Conservation (phyloP, 768 basidiomycete species). For the Russula compacta region DNA sequence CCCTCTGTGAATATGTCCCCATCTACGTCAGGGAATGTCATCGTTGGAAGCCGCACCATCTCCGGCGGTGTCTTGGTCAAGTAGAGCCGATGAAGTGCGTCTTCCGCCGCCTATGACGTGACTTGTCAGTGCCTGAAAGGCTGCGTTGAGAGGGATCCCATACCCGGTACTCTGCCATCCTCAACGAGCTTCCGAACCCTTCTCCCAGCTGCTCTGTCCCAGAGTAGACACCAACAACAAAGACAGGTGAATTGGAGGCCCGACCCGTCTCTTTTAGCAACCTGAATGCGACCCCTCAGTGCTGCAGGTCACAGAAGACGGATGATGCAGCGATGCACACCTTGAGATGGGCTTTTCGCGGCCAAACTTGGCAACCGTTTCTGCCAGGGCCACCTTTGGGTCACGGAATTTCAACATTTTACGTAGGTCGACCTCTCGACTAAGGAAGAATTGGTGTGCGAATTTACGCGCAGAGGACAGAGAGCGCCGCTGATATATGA, state of each 20-base stretch:
- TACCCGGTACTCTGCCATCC: conserved; percentile 93
- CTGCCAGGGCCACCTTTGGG: conserved; percentile 67
- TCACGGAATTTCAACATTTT: conserved; percentile 73
- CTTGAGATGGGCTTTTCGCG: conserved; percentile 61
- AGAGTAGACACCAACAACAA: conserved; percentile 91
- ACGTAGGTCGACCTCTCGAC: conserved; percentile 73
- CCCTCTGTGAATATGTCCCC: conserved; percentile 46
- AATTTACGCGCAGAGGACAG: conserved; percentile 82
- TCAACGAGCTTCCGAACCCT: conserved; percentile 85
- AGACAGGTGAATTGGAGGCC: conserved; percentile 81
- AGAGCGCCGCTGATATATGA: conserved; percentile 83
- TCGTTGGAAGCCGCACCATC: conserved; percentile 58
- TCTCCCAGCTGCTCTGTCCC: conserved; percentile 83
- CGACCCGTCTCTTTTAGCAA: conserved; percentile 91
- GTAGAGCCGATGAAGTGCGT: conserved; percentile 74
- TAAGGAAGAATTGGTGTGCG: conserved; percentile 81
- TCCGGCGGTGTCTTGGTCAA: conserved; percentile 69
- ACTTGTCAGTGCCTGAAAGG: background rate
- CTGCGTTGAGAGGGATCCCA: conserved; percentile 7
- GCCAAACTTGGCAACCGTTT: conserved; percentile 62
- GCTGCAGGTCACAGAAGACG: background rate
- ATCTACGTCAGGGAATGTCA: conserved; percentile 53
- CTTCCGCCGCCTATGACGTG: conserved; percentile 64
- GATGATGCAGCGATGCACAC: conserved; percentile 30
- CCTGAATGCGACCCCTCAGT: conserved; percentile 31